Evolutionary conservation across 2,329 filamentous ascomycete species (phyloP).

Genomic region (Xylaria sp.): DNA sequence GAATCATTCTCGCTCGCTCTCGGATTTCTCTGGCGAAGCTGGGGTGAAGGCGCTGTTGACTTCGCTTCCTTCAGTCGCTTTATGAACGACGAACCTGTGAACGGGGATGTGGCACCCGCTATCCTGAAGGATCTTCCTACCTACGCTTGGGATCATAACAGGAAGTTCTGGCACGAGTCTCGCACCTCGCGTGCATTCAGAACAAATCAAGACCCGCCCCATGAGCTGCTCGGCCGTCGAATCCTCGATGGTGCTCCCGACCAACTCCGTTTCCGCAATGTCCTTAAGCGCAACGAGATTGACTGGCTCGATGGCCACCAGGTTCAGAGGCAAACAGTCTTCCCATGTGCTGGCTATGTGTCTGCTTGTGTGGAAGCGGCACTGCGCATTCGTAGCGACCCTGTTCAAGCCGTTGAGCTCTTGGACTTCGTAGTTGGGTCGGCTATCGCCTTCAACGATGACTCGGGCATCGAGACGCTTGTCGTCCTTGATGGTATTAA

Average conservation of each 20-base stretch:
- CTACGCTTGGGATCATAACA: neutral
- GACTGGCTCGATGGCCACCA: slow-evolving; percentile 8
- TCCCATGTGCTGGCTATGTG: slow-evolving; percentile 14
- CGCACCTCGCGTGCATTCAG: neutral
- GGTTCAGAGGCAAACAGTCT: slow-evolving; percentile 11
- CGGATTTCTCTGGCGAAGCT: neutral
- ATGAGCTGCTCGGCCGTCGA: slow-evolving; percentile 3
- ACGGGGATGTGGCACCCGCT: neutral
- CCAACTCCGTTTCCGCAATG: neutral
- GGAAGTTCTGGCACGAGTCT: neutral
- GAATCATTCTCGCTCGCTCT: neutral
- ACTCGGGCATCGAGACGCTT: neutral
- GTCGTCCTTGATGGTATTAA: neutral
- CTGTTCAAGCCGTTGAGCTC: slow-evolving; percentile 3
- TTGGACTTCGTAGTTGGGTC: neutral
- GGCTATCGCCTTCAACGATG: slow-evolving; percentile 1
- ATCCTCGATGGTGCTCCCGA: neutral
- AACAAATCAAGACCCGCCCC: neutral
- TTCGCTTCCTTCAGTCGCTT: neutral
- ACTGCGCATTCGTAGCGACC: neutral
- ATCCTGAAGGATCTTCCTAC: neutral
- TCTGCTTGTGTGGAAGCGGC: slow-evolving; percentile 5
- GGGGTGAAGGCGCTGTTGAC: neutral
- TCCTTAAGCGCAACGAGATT: neutral
- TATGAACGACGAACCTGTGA: neutral